phyloP scores from a whole-genome alignment of 1,284 basidiomycete species.

The Tilletia walkeri region DNA sequence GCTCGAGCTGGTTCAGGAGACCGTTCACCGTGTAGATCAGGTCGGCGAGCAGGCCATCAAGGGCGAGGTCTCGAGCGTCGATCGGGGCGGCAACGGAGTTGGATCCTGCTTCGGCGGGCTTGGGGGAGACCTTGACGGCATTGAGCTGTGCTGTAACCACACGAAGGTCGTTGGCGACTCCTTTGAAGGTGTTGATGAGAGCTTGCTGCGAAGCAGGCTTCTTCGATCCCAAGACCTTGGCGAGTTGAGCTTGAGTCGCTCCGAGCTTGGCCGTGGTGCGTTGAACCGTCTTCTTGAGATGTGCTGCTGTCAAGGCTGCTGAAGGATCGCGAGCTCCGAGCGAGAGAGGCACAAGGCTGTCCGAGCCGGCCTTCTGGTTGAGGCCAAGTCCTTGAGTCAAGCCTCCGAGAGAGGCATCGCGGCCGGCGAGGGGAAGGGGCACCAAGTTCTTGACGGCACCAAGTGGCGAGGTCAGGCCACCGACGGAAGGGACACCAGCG shows the following conservation, averaged over 20 bases:
- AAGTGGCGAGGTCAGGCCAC: not conserved
- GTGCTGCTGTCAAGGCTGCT: not conserved
- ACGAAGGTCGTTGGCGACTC: not conserved
- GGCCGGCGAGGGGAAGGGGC: not conserved
- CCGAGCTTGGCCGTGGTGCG: not conserved
- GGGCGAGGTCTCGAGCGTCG: not conserved
- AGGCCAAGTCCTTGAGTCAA: not conserved
- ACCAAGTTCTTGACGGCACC: not conserved
- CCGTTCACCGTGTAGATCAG: conserved; percentile 9
- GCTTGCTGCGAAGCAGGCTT: conserved; percentile 1
- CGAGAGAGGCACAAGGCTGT: conserved; percentile 2
- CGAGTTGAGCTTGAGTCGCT: not conserved
- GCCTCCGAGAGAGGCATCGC: conserved; percentile 11
- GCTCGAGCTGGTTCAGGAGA: not conserved
- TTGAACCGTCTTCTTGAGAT: conserved; percentile 1
- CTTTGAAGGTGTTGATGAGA: not conserved
- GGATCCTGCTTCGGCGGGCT: not conserved
- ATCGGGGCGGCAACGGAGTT: not conserved
- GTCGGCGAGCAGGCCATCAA: conserved; percentile 1
- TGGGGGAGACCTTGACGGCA: not conserved
- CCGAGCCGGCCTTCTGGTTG: not conserved
- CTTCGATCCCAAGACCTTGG: not conserved
- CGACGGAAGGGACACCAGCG: not conserved
- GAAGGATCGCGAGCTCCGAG: not conserved
- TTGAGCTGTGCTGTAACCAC: not conserved